phyloP scores from a whole-genome alignment of 1,284 basidiomycete genomes.

The Tilletia indica region DNA sequence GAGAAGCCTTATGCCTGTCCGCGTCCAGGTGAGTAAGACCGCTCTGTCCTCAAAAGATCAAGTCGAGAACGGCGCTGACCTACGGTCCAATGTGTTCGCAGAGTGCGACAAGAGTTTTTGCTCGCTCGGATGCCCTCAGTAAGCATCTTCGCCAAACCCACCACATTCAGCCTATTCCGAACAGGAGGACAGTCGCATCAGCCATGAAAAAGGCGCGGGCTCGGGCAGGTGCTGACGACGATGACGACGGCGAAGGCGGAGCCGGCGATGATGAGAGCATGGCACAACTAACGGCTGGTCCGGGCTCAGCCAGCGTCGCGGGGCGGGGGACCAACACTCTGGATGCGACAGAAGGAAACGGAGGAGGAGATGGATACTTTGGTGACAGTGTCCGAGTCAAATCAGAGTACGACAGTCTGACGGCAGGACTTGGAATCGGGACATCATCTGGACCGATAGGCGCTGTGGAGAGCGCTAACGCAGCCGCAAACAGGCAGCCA shows the following conservation, averaged over 20 bases:
- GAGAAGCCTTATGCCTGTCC: constrained; percentile 87
- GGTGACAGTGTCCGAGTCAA: background rate
- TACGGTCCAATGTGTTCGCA: constrained; percentile 49
- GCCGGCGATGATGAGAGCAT: constrained; percentile 12
- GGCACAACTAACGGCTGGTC: constrained; percentile 8
- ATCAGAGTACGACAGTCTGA: background rate
- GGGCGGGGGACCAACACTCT: background rate
- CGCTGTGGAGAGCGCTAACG: background rate
- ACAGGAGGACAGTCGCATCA: constrained; percentile 24
- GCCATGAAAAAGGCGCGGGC: background rate
- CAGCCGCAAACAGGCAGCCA: background rate
- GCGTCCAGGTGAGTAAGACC: constrained; percentile 65
- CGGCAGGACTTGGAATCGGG: background rate
- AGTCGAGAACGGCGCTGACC: too few relatives aligned
- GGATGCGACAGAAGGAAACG: background rate
- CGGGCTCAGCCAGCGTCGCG: background rate
- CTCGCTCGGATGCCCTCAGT: constrained; percentile 81
- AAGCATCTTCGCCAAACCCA: constrained; percentile 88
- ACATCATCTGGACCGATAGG: background rate
- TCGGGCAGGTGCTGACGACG: constrained; percentile 14
- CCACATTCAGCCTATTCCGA: constrained; percentile 51
- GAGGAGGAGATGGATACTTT: constrained; percentile 3
- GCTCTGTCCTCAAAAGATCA: background rate
- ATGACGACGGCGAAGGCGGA: constrained; percentile 27
- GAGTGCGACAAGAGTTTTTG: constrained; percentile 93